A percentile compares a stretch with the other conserved stretches of the same genome.
These are phyloP conservation scores for Penicillium sp. DNA, from an alignment of 2,329 filamentous ascomycete genomes.

Conservation along the genomic window DNA sequence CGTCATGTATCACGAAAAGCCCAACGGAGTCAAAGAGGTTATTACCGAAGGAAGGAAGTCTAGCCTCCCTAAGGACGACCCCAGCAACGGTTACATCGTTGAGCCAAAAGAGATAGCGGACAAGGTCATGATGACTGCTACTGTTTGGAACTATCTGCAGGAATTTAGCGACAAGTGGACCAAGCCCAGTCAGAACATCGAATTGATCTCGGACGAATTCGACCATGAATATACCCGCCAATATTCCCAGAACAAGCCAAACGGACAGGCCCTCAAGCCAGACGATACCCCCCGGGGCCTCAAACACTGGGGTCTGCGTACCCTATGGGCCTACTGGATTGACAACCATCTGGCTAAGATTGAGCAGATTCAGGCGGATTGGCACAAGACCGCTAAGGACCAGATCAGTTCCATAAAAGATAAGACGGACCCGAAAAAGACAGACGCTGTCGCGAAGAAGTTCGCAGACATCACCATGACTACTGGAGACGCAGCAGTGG, in stretches of 20 bases:
- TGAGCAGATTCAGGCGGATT: neutral
- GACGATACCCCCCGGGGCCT: neutral
- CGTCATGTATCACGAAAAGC: constrained; percentile 3
- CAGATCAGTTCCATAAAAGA: neutral
- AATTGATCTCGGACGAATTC: constrained; percentile 13
- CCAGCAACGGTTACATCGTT: neutral
- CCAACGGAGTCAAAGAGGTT: constrained; percentile 10
- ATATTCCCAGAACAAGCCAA: constrained; percentile 8
- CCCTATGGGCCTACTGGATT: neutral
- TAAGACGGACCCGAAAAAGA: neutral
- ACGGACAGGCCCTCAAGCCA: neutral
- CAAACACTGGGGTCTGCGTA: neutral
- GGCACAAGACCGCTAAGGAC: neutral
- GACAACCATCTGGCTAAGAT: neutral
- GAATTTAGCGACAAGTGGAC: constrained; percentile 10
- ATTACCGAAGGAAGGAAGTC: constrained; percentile 12
- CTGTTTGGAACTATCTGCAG: constrained; percentile 12
- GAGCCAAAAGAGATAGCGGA: constrained; percentile 5
- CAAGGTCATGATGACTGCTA: constrained; percentile 16
- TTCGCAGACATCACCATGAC: constrained; percentile 10
- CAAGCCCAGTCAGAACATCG: constrained; percentile 12
- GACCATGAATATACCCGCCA: constrained; percentile 10
- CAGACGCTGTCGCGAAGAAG: constrained; percentile 5
- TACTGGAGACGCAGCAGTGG: constrained; percentile 6
- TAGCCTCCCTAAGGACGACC: neutral